phyloP scores from a whole-genome alignment of 2,329 filamentous ascomycete genomes.

The Ophiostoma sp. region DNA sequence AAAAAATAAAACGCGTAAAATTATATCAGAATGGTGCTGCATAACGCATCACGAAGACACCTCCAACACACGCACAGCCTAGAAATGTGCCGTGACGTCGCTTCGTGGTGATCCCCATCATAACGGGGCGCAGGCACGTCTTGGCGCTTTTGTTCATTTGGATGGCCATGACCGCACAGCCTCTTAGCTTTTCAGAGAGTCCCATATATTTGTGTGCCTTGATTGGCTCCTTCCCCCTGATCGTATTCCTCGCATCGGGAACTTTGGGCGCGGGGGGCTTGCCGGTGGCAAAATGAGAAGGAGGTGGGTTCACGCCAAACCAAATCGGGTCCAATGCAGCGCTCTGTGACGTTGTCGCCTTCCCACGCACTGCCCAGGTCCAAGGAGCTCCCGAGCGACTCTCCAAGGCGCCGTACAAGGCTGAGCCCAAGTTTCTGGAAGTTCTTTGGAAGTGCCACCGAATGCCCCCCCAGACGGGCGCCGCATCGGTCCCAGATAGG shows the following conservation, averaged over 20 bases:
- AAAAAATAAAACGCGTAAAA: neutral
- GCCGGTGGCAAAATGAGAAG: neutral
- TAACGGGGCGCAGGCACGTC: neutral
- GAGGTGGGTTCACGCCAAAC: neutral
- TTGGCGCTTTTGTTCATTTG: neutral
- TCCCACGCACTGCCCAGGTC: no score
- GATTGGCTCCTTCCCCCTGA: neutral
- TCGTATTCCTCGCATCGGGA: conserved; percentile 4
- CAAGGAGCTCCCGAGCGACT: neutral
- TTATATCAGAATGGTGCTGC: neutral
- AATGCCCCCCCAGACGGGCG: neutral
- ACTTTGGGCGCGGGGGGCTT: neutral
- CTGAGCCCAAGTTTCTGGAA: neutral
- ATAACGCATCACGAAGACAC: neutral
- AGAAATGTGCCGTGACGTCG: neutral
- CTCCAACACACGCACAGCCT: neutral
- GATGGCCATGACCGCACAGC: neutral
- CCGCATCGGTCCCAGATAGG: neutral
- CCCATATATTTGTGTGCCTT: neutral
- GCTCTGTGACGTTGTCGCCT: neutral
- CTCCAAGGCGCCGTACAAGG: neutral
- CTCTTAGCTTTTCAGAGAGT: neutral
- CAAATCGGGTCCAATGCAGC: neutral
- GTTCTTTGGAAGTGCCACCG: neutral
- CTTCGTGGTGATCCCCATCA: neutral